These are phyloP conservation scores for Moniliophthora roreri DNA, from an alignment of 1,284 basidiomycete species.

Conservation along the genomic window DNA sequence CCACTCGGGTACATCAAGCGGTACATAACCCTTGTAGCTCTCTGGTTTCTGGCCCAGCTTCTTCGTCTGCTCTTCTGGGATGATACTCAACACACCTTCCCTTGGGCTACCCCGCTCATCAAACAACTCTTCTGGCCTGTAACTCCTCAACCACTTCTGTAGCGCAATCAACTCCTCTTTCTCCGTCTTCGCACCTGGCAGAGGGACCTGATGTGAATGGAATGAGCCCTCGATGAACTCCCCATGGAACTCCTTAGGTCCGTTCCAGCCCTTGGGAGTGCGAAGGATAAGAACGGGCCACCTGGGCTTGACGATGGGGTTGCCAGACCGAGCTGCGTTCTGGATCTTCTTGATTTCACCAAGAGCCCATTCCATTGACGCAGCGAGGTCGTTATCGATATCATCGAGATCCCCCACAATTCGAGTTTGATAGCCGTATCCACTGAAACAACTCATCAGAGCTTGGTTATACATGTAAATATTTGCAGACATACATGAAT, in stretches of 20 bases:
- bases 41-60: slow-evolving; percentile 69
- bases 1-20: slow-evolving; percentile 71
- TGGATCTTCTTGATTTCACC: slow-evolving; percentile 79
- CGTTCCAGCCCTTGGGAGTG: slow-evolving; percentile 80
- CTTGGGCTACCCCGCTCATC: slow-evolving; percentile 47
- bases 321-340: slow-evolving; percentile 69
- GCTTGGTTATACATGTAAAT: too few relatives aligned
- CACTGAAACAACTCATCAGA: slow-evolving; percentile 34
- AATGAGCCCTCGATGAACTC: slow-evolving; percentile 79
- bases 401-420: slow-evolving; percentile 75
- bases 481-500: slow-evolving; percentile 67
- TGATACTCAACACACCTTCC: slow-evolving; percentile 50
- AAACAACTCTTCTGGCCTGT: slow-evolving; percentile 66
- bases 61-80: slow-evolving; percentile 54
- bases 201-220: slow-evolving; percentile 79
- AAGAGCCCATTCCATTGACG: slow-evolving; percentile 82
- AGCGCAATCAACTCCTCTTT: slow-evolving; percentile 63
- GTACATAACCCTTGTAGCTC: slow-evolving; percentile 61
- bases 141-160: slow-evolving; percentile 70
- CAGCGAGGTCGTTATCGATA: slow-evolving; percentile 72
- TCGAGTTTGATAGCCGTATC: slow-evolving; percentile 86
- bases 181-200: slow-evolving; percentile 68
- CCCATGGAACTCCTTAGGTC: slow-evolving; percentile 64
- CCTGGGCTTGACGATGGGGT: slow-evolving; percentile 78
- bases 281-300: slow-evolving; percentile 86